Base-by-base conservation (phyloP, 2,329 filamentous ascomycete genomes). In the Fusarium brevicatenulatum region DNA sequence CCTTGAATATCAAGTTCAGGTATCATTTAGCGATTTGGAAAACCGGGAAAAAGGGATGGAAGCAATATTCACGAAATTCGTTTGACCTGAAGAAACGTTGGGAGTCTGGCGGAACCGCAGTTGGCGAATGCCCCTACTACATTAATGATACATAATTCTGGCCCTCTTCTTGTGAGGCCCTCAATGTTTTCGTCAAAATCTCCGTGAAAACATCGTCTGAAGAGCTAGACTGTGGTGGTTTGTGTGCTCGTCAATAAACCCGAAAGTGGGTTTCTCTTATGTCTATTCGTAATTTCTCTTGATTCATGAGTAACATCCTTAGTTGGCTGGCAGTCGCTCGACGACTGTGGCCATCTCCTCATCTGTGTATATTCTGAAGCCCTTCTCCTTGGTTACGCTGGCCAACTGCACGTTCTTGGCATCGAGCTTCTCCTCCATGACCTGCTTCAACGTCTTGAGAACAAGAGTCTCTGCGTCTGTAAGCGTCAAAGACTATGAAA, bases 341-440 rank as follows among this genome's bases (percentile, higher is more conserved):
- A 99, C 96, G 69, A 97, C 95, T 50, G 91, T 89, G 68, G 93
- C 93, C 96, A 99, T 99, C 87, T 98, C 95, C 80, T 95, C 94
- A 79, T 99, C 96, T 66, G 92, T 93, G 88, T 99, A 99, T 91
- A 99, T 98, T 86, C 94, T 92, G 89, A 99, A 99, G 63, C 96
- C 96, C 85, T 93, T 95, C 76, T 98, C 95, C 88, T 95, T 97
- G 72, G 96, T 99, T 65, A 99, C 96, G 81, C 95, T 98, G 60
- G 96, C 96, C 77, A 99, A 85, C 87, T 99, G 96, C 75, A 99
- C 96, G 81, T 99, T 99, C 90, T 99, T 99, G 73, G 95, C 90
- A 82, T 99, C 96, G 69, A 99, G 89, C 87, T 99, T 99, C 91
- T 99, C 96, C 86, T 99, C 96, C 96, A 99, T 99, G 77, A 99